These are phyloP conservation scores for Cornus controversa DNA, from an alignment of 148 eudicot genomes.

Conservation along the genomic window DNA sequence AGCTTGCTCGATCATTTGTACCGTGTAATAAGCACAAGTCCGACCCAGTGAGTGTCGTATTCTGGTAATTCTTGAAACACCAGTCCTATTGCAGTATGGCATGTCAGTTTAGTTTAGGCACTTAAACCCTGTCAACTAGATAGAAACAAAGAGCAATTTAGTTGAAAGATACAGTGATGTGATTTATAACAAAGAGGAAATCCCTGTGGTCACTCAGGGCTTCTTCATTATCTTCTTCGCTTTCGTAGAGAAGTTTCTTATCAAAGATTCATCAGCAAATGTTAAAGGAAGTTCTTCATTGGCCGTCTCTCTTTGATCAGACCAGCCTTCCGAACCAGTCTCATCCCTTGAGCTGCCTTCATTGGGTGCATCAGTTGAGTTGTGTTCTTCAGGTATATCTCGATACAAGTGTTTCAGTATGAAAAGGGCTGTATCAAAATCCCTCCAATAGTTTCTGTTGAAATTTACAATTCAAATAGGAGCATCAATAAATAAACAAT, in stretches of 20 bases:
- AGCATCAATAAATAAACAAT: background rate
- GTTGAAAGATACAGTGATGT: too few relatives aligned
- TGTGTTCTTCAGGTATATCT: constrained; percentile 60
- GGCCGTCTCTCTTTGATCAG: constrained; percentile 30
- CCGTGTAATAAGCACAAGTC: too few relatives aligned
- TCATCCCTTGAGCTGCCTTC: constrained; percentile 21
- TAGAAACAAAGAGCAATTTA: too few relatives aligned
- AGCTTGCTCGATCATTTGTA: too few relatives aligned
- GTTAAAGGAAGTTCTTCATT: constrained; percentile 68
- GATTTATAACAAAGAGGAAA: background rate
- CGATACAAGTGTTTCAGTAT: constrained; percentile 79
- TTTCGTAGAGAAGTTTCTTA: constrained; percentile 37
- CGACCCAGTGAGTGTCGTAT: too few relatives aligned
- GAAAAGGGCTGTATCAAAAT: constrained; percentile 84
- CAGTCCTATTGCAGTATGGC: too few relatives aligned
- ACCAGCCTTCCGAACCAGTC: constrained; percentile 24
- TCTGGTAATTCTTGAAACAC: too few relatives aligned
- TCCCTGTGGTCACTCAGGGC: background rate
- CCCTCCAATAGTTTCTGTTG: constrained; percentile 93
- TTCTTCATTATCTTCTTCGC: constrained; percentile 29
- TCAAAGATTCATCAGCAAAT: constrained; percentile 44
- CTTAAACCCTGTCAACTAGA: too few relatives aligned
- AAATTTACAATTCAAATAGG: background rate
- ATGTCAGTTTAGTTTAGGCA: too few relatives aligned
- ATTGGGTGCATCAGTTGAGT: constrained; percentile 6